Evolutionary conservation across 108 stramenopile genomes (phyloP).

Genomic region (Pseudonitzschia multistriata): DNA sequence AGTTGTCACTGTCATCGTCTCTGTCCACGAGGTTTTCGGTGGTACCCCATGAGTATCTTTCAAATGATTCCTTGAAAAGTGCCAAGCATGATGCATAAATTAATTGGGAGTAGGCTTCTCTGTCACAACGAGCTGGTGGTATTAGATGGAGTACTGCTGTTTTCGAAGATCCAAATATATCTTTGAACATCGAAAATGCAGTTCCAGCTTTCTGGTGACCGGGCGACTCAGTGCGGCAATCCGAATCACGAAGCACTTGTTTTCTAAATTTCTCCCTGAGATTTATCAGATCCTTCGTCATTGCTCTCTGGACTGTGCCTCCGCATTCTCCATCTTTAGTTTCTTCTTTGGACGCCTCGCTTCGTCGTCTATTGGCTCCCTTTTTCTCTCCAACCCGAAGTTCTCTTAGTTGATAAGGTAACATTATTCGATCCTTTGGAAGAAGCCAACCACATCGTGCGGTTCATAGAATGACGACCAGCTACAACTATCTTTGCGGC

Average conservation of each 20-base stretch:
- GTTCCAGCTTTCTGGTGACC: slow-evolving; percentile 9
- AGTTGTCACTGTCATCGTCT: not conserved
- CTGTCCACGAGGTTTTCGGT: not conserved
- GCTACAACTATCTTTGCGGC: no score
- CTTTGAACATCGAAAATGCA: slow-evolving; percentile 34
- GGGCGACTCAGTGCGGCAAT: not conserved
- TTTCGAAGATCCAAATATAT: slow-evolving; percentile 26
- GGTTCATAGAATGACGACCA: no score
- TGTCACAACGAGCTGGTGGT: slow-evolving; percentile 36
- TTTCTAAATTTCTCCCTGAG: slow-evolving; percentile 6
- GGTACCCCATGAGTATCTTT: not conserved
- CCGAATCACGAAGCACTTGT: not conserved
- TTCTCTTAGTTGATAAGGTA: slow-evolving; percentile 12
- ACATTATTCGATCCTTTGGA: not conserved
- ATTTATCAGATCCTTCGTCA: slow-evolving; percentile 25
- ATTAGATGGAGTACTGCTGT: slow-evolving; percentile 35
- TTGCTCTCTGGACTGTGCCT: slow-evolving; percentile 41
- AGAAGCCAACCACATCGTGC: no score
- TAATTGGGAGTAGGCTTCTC: slow-evolving; percentile 41
- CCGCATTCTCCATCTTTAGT: slow-evolving; percentile 9
- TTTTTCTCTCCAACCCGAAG: slow-evolving; percentile 7
- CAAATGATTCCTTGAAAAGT: slow-evolving; percentile 21
- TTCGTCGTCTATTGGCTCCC: slow-evolving; percentile 5
- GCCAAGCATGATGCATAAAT: slow-evolving; percentile 38
- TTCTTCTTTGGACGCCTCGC: slow-evolving; percentile 8